Evolutionary conservation across 202 grass and related monocot species (phyloP), one percentile per base, ranked within the genome.

Genomic region (Panicum hallii): DNA sequence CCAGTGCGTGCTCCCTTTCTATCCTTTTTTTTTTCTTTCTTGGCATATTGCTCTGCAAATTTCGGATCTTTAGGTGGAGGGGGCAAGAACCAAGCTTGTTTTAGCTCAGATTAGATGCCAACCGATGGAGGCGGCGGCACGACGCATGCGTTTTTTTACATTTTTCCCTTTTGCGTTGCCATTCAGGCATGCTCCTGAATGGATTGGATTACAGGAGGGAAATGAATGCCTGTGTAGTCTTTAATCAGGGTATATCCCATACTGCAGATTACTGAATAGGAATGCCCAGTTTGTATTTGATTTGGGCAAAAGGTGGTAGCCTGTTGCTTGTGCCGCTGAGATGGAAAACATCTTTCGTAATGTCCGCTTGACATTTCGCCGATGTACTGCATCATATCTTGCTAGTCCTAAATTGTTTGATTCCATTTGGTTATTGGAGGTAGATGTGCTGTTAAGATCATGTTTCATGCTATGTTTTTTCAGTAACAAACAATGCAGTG

Each of bases 21-120:
- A 2, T 23, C 40, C 8, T 20, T 54, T 12, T 65, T 50, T 60
- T 11, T 20, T 44, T 41, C 6, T 42, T n/a, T 26, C 6, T 15
- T 16, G 2, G 34, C 8, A 10, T 88, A 28, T 23, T 9, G 74
- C 17, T 8, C 49, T 1, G n/a, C 4, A 65, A 74, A 46, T 16
- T 46, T 67, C 28, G 58, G 63, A 45, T 47, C 20, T 86, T 46
- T 75, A 46, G 23, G 45, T 2, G 54, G 1, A 19, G 32, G 20
- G 8, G 26, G 2, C 19, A 17, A 4, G 8, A 6, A 41, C 4
- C 63, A 36, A 15, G 17, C 5, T 77, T 63, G 12, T 46, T 57
- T 84, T 56, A 9, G 47, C 34, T 77, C 26, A 6, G 79, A 46
- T 78, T 88, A 53, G 34, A 68, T 19, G 67, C 57, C 14, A 61